A percentile compares a stretch with the other conserved stretches of the same genome.
phyloP scores from a whole-genome alignment of 345 rosid species.

The Pistacia vera region DNA sequence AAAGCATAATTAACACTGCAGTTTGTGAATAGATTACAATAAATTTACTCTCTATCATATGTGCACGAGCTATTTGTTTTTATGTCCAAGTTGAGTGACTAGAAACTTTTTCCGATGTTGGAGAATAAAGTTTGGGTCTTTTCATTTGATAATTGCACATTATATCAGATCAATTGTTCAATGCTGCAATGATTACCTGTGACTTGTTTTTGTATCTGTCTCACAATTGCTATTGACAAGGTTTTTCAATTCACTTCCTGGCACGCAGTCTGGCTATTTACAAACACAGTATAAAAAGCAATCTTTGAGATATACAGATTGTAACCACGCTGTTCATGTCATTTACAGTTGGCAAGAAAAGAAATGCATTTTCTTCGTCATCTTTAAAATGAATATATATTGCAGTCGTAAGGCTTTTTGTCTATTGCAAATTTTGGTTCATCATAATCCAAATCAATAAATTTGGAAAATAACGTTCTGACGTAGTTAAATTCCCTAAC shows the following conservation, averaged over 20 bases:
- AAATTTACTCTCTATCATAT: neutral
- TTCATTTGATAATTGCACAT: neutral
- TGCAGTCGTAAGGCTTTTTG: neutral
- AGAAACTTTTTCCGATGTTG: too few species aligned
- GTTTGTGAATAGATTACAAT: neutral
- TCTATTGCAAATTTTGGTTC: neutral
- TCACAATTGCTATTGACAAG: neutral
- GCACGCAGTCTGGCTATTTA: too few species aligned
- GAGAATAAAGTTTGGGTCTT: neutral
- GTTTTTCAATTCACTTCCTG: too few species aligned
- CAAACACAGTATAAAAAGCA: too few species aligned
- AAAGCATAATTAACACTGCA: neutral
- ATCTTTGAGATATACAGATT: neutral
- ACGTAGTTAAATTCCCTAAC: too few species aligned
- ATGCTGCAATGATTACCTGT: neutral
- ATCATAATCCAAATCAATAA: neutral
- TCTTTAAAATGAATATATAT: too few species aligned
- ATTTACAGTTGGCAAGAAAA: neutral
- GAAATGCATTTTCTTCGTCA: neutral
- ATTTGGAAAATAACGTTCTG: neutral
- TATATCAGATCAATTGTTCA: neutral
- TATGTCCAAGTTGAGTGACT: too few species aligned
- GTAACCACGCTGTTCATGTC: neutral
- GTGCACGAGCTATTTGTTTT: too few species aligned
- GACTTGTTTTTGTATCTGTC: neutral